Evolutionary conservation across 1,284 basidiomycete genomes (phyloP).

Genomic region (Ceratobasidium sp.): DNA sequence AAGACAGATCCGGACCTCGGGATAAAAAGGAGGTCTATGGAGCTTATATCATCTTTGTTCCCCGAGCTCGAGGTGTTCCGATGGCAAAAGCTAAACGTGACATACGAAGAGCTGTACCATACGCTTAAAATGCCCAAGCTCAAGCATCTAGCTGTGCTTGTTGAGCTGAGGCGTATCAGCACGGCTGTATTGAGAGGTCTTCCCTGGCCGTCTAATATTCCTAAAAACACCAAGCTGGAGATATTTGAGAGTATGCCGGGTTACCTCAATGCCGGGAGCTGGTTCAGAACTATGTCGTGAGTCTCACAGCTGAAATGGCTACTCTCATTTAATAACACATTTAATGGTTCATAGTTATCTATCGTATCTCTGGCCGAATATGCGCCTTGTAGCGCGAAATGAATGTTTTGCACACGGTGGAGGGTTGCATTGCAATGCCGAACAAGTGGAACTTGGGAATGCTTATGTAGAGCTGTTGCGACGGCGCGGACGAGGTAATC

Average conservation of each 20-base stretch:
- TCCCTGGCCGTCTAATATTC: not conserved
- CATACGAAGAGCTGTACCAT: not conserved
- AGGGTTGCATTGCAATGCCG: not conserved
- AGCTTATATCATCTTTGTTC: not conserved
- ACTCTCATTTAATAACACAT: not conserved
- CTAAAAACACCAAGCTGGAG: not conserved
- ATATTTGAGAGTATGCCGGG: not conserved
- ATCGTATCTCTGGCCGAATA: not conserved
- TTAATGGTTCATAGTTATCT: not conserved
- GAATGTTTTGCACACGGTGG: too few relatives aligned
- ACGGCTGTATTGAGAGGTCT: not conserved
- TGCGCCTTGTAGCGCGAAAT: not conserved
- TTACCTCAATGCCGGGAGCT: not conserved
- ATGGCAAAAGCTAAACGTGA: not conserved
- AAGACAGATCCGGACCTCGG: too few relatives aligned
- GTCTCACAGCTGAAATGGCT: not conserved
- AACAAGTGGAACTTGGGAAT: not conserved
- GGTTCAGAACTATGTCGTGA: slow-evolving; percentile 5
- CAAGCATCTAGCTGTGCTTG: not conserved
- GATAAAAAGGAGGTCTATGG: not conserved
- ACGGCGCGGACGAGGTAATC: not conserved
- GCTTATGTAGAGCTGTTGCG: not conserved
- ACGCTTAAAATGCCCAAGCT: not conserved
- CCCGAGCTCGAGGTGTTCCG: not conserved
- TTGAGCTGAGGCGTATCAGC: not conserved